A percentile compares a stretch with the other conserved stretches of the same genome.
Evolutionary conservation across 768 basidiomycete species (phyloP).

Genomic region (Podaxis carcinomalis): DNA sequence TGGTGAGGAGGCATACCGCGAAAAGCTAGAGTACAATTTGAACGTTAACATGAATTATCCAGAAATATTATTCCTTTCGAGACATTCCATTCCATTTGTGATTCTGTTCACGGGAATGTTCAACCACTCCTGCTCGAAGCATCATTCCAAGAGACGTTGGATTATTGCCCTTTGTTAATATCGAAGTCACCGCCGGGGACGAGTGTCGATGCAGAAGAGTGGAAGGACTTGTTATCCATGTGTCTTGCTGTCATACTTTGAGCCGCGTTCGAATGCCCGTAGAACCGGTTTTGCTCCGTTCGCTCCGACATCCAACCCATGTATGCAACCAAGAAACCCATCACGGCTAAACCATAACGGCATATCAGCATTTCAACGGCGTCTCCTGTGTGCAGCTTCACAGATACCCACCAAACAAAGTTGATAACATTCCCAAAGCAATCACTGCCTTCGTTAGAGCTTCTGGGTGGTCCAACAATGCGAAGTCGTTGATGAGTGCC

Average conservation of each 20-base stretch:
- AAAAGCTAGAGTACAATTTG: neutral
- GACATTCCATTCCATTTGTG: neutral
- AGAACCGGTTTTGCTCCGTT: neutral
- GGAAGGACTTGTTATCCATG: neutral
- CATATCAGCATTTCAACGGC: neutral
- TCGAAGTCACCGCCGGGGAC: neutral
- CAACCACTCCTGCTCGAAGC: neutral
- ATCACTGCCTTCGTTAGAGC: neutral
- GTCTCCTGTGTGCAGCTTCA: neutral
- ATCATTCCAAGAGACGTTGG: neutral
- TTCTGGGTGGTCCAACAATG: neutral
- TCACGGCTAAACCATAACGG: neutral
- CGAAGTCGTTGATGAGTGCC: slow-evolving; percentile 10
- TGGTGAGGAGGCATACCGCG: neutral
- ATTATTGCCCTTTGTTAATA: neutral
- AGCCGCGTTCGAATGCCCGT: neutral
- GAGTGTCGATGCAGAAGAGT: neutral
- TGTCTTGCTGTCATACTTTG: neutral
- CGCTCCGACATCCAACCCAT: slow-evolving; percentile 3
- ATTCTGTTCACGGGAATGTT: neutral
- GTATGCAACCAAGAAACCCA: slow-evolving; percentile 6
- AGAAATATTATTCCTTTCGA: neutral
- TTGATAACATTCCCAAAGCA: slow-evolving; percentile 3
- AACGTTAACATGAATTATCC: neutral
- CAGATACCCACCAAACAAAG: slow-evolving; percentile 3